Evolutionary conservation across 768 basidiomycete species (phyloP).

Genomic region (Collybia sordida): DNA sequence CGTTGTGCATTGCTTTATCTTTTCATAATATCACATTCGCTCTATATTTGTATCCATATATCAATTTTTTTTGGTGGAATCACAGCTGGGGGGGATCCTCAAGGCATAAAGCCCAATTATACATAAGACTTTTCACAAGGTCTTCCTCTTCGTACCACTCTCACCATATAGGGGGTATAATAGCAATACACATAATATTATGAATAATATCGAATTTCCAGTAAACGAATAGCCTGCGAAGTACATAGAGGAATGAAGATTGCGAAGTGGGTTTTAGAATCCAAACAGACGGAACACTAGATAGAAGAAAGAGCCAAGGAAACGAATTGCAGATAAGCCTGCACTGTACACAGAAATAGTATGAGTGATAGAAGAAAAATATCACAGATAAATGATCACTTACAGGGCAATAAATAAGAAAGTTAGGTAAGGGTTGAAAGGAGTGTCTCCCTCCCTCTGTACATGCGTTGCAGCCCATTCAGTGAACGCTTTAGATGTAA

Average conservation of each 20-base stretch:
- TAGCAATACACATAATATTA: slow-evolving; percentile 9
- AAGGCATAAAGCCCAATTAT: too few relatives aligned
- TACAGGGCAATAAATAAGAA: slow-evolving; percentile 62
- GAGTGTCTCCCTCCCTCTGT: slow-evolving; percentile 42
- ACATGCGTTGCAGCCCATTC: slow-evolving; percentile 69
- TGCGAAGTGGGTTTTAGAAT: slow-evolving; percentile 29
- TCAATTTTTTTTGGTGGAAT: too few relatives aligned
- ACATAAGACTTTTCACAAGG: not conserved
- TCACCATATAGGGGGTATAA: too few relatives aligned
- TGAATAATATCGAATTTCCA: not conserved
- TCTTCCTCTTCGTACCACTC: too few relatives aligned
- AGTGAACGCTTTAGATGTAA: slow-evolving; percentile 76
- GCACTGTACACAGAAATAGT: slow-evolving; percentile 43
- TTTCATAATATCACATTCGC: not conserved
- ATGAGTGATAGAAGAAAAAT: not conserved
- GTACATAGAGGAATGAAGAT: not conserved
- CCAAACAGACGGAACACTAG: slow-evolving; percentile 76
- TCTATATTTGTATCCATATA: slow-evolving; percentile 1
- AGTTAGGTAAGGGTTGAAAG: slow-evolving; percentile 87
- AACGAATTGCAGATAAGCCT: slow-evolving; percentile 78
- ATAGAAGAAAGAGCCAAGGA: slow-evolving; percentile 77
- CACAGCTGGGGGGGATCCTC: too few relatives aligned
- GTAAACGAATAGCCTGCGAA: not conserved
- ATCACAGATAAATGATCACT: slow-evolving; percentile 8
- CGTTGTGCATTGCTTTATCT: slow-evolving; percentile 1